Conservation (phyloP, 2,329 filamentous ascomycete species). For the Chaetoscypha palmicola region DNA sequence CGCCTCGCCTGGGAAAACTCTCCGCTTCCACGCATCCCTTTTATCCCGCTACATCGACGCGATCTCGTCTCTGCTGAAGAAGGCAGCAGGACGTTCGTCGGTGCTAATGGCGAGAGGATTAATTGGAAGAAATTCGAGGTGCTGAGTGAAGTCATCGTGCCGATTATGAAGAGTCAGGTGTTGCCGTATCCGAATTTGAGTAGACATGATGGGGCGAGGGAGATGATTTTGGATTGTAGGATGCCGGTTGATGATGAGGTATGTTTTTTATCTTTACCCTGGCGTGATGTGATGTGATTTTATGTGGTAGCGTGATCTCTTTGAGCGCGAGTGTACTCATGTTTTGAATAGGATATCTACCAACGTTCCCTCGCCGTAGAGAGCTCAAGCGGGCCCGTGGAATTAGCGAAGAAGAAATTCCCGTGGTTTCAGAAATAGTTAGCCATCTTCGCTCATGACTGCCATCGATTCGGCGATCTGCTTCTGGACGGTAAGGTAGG, state of each 20-base stretch:
- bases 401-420: conserved; percentile 56
- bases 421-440: conserved; percentile 47
- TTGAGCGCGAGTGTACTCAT: neutral
- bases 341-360: conserved; percentile 50
- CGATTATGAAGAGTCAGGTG: conserved; percentile 86
- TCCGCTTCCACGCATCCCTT: conserved; percentile 81
- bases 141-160: conserved; percentile 82
- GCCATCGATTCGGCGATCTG: no score
- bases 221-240: conserved; percentile 73
- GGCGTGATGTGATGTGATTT: conserved; percentile 7
- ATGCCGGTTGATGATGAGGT: conserved; percentile 86
- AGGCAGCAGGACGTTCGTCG: conserved; percentile 84
- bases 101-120: conserved; percentile 64
- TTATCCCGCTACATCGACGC: conserved; percentile 80
- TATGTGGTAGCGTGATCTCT: neutral
- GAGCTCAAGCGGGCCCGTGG: conserved; percentile 40
- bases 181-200: conserved; percentile 68
- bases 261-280: no score
- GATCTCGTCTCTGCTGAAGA: conserved; percentile 90
- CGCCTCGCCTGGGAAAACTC: conserved; percentile 98
- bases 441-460: no score
- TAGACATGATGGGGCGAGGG: conserved; percentile 62
- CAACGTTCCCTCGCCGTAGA: conserved; percentile 55
- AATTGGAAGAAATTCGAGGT: conserved; percentile 99
- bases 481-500: no score